Evolutionary conservation across 768 basidiomycete genomes (phyloP), one percentile per base, ranked within the genome.

Genomic region (Tulasnella sp.): DNA sequence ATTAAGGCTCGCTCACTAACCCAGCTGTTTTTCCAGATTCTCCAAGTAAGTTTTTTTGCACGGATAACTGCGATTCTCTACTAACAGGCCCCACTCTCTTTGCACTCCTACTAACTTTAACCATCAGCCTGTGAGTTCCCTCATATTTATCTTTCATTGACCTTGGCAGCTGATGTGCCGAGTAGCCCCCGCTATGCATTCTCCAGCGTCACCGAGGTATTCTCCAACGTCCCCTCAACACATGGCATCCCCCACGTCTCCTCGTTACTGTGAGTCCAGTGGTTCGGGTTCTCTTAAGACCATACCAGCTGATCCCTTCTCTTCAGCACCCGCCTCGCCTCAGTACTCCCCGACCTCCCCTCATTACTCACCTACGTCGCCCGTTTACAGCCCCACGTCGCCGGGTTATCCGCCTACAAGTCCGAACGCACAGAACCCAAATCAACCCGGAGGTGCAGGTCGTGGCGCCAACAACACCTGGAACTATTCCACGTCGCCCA

Each of bases 171-270:
- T 39, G 11, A 70, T 39, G 14, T 39, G 29, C 36, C n/a, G 49
- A 22, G 11, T 80, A 91, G 91, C 93, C 6, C 92, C 93, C 40
- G 88, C 89, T 31, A 67, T 76, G 34, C 91, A 93, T 75, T 96
- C 95, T 9, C 95, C 94, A 0, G 90, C 95, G 4, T 96, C 94
- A 38, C 95, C 95, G 8, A 93, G 91, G 80, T 97, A 96, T 83
- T 96, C 94, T 14, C 96, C 96, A 2, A 94, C 96, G 0, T 96
- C 94, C 3, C 96, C 96, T 12, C 38, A 36, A 1, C 36, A 37
- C n/a, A 31, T 69, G n/a, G 89, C 91, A 9, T 84, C 77, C 37
- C 77, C 77, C 45, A 40, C 64, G 12, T 79, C 78, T 22, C 78
- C 78, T 75, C 93, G 92, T 88, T 94, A 94, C 82, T 94, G 93